These are phyloP conservation scores for Lipomyces oligophaga DNA, from an alignment of 805 yeast species.

Conservation along the genomic window DNA sequence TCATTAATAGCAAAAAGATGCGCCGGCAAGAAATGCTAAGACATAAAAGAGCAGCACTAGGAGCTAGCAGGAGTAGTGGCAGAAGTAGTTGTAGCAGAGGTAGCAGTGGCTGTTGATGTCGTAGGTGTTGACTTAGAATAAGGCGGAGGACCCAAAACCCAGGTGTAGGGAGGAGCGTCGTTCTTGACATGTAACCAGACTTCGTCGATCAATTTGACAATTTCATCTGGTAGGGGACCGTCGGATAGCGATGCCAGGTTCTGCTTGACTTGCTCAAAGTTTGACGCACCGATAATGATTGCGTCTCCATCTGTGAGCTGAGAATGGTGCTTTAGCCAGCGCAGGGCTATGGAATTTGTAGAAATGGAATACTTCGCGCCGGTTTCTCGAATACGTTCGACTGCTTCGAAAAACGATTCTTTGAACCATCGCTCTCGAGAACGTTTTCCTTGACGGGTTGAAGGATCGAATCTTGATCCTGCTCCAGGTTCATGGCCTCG, in stretches of 20 bases:
- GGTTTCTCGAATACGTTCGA: constrained; percentile 13
- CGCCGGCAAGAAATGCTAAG: not conserved
- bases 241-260: constrained; percentile 27
- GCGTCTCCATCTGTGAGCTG: constrained; percentile 22
- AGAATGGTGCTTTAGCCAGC: constrained; percentile 26
- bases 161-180: constrained; percentile 24
- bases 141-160: too few relatives aligned
- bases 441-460: constrained; percentile 14
- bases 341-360: constrained; percentile 20
- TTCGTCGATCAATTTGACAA: constrained; percentile 30
- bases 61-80: too few relatives aligned
- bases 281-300: constrained; percentile 25
- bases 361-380: constrained; percentile 12
- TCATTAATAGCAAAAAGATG: not conserved
- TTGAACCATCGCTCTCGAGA: constrained; percentile 22
- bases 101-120: too few relatives aligned
- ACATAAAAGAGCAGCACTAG: not conserved
- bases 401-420: constrained; percentile 22
- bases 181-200: constrained; percentile 31
- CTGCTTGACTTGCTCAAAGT: constrained; percentile 15
- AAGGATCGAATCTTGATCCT: constrained; percentile 18
- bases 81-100: too few relatives aligned
- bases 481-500: constrained; percentile 21
- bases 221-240: constrained; percentile 32
- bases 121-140: too few relatives aligned